A percentile compares a stretch with the other conserved stretches of the same genome.
Conservation (phyloP, 2,329 filamentous ascomycete genomes). For the Lanzia echinophila region DNA sequence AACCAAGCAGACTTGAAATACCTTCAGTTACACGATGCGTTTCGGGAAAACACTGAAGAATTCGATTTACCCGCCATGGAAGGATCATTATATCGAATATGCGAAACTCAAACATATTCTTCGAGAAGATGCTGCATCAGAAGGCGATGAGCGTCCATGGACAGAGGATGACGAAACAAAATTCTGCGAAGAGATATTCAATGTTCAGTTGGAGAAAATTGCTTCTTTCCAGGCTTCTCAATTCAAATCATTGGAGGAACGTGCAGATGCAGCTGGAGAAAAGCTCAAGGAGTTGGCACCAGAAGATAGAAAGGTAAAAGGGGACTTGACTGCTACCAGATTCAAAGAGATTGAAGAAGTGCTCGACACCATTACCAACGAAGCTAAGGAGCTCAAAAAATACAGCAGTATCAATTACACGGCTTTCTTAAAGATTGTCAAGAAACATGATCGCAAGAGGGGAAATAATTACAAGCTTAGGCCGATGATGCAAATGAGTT, state of each 20-base stretch:
- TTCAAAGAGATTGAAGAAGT: conserved; percentile 69
- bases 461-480: conserved; percentile 81
- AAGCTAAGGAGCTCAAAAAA: conserved; percentile 88
- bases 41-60: conserved; percentile 84
- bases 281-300: conserved; percentile 75
- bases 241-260: conserved; percentile 51
- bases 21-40: conserved; percentile 56
- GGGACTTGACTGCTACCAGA: conserved; percentile 42
- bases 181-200: conserved; percentile 93
- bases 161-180: conserved; percentile 88
- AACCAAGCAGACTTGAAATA: neutral
- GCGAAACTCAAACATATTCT: conserved; percentile 83
- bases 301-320: conserved; percentile 47
- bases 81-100: conserved; percentile 93
- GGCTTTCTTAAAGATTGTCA: conserved; percentile 94
- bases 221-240: conserved; percentile 79
- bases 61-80: conserved; percentile 81
- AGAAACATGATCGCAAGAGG: conserved; percentile 96
- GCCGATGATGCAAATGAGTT: conserved; percentile 82
- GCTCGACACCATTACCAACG: conserved; percentile 80
- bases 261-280: conserved; percentile 51
- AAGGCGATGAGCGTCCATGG: conserved; percentile 61
- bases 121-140: conserved; percentile 56
- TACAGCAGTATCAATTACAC: conserved; percentile 97
- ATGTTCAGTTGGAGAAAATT: conserved; percentile 91